Evolutionary conservation across 805 yeast genomes (phyloP).

Genomic region (Starmerella floricola): DNA sequence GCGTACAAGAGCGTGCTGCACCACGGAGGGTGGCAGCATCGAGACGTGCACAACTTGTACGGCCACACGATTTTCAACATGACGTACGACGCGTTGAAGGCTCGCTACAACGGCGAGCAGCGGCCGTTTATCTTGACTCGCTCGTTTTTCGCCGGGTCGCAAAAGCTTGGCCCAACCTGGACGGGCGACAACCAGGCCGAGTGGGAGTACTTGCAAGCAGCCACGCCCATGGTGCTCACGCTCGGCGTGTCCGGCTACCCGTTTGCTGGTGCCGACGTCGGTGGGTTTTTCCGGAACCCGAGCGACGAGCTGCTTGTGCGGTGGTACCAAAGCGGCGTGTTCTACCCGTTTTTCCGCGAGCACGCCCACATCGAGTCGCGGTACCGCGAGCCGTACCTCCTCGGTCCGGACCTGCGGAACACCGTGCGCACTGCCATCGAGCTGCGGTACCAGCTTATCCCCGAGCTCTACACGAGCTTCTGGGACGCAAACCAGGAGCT

Average conservation of each 20-base stretch:
- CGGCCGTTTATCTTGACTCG: constrained; percentile 86
- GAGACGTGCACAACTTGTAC: constrained; percentile 78
- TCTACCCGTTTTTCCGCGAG: constrained; percentile 93
- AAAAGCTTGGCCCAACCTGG: constrained; percentile 88
- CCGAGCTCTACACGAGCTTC: constrained; percentile 71
- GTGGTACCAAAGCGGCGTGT: constrained; percentile 93
- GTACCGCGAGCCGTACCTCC: constrained; percentile 86
- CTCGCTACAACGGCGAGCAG: constrained; percentile 36
- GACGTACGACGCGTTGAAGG: constrained; percentile 53
- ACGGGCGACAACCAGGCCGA: constrained; percentile 91
- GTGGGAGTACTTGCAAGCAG: constrained; percentile 74
- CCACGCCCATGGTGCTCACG: constrained; percentile 80
- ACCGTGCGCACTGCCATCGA: constrained; percentile 42
- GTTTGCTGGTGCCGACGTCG: constrained; percentile 92
- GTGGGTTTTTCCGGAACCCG: constrained; percentile 93
- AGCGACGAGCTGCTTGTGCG: constrained; percentile 64
- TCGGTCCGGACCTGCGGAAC: constrained; percentile 21
- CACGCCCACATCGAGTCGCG: constrained; percentile 93
- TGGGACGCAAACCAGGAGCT: constrained; percentile 50
- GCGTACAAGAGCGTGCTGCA: constrained; percentile 75
- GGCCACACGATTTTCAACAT: constrained; percentile 73
- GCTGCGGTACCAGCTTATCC: constrained; percentile 64
- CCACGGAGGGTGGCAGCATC: constrained; percentile 72
- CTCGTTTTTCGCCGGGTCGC: constrained; percentile 83
- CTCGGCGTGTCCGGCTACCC: constrained; percentile 77